phyloP scores from a whole-genome alignment of 2,329 filamentous ascomycete species.

The Thielaviopsis populi region DNA sequence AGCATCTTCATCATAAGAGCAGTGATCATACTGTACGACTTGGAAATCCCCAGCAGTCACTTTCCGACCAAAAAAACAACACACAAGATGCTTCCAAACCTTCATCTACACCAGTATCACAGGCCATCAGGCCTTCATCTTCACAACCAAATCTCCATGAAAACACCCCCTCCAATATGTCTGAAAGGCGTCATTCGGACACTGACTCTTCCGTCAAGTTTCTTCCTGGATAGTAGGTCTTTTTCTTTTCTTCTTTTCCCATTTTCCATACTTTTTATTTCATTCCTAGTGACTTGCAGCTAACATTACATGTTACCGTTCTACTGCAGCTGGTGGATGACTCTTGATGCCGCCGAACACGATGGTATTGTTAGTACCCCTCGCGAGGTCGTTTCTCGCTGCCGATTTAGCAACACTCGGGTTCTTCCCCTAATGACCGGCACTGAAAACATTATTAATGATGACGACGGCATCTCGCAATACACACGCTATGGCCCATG shows the following conservation, averaged over 20 bases:
- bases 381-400: conserved; percentile 31
- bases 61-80: neutral
- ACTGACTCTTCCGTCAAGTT: conserved; percentile 30
- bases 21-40: neutral
- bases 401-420: conserved; percentile 29
- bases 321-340: conserved; percentile 39
- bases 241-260: neutral
- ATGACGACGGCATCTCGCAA: conserved; percentile 23
- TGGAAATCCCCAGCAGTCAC: neutral
- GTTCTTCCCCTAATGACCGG: conserved; percentile 39
- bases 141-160: conserved; percentile 3
- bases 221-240: conserved; percentile 33
- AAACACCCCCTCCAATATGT: neutral
- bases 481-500: conserved; percentile 33
- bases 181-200: conserved; percentile 24
- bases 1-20: neutral
- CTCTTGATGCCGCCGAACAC: conserved; percentile 38
- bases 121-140: neutral
- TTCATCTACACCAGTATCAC: neutral
- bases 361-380: conserved; percentile 38
- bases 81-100: neutral
- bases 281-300: neutral
- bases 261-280: neutral
- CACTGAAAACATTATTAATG: conserved; percentile 29
- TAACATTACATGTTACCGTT: neutral